Conservation (phyloP, 768 basidiomycete species). For the Gloeophyllum trabeum region DNA sequence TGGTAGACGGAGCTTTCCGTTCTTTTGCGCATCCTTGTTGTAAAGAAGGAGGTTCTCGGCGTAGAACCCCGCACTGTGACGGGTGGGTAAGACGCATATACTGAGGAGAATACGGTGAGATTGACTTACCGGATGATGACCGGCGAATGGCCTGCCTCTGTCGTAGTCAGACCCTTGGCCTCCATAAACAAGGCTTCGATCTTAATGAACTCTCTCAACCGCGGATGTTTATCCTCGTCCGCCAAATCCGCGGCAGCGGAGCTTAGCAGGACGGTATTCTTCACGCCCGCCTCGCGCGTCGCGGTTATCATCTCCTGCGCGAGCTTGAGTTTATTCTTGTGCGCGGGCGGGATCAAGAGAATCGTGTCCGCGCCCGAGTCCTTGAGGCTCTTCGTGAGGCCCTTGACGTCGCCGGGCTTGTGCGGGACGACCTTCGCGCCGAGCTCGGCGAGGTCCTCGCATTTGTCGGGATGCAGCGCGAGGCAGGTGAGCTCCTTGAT, state of each 20-base stretch:
- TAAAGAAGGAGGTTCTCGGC: slow-evolving; percentile 19
- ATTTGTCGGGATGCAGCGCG: slow-evolving; percentile 9
- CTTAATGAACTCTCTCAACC: slow-evolving; percentile 20
- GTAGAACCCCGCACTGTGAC: slow-evolving; percentile 16
- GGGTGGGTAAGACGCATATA: background rate
- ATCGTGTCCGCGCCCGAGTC: slow-evolving; percentile 9
- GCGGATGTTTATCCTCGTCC: slow-evolving; percentile 18
- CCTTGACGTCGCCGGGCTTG: slow-evolving; percentile 9
- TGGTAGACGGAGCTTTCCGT: slow-evolving; percentile 16
- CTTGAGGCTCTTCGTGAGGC: slow-evolving; percentile 10
- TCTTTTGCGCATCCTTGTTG: slow-evolving; percentile 14
- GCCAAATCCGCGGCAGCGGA: slow-evolving; percentile 18
- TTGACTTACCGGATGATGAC: slow-evolving; percentile 15
- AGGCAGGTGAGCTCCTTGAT: slow-evolving; percentile 12
- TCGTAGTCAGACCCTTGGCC: slow-evolving; percentile 11
- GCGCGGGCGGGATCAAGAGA: slow-evolving; percentile 17
- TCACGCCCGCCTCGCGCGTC: slow-evolving; percentile 13
- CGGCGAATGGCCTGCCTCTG: slow-evolving; percentile 18
- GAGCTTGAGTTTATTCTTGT: slow-evolving; percentile 15
- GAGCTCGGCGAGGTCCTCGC: slow-evolving; percentile 6
- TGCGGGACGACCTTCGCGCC: slow-evolving; percentile 9
- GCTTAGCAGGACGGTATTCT: slow-evolving; percentile 14
- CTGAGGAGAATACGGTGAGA: no score
- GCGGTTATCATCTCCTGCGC: slow-evolving; percentile 11
- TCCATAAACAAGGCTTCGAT: slow-evolving; percentile 18